These are phyloP conservation scores for Porodaedalea pini DNA, from an alignment of 1,284 basidiomycete genomes.

Conservation along the genomic window DNA sequence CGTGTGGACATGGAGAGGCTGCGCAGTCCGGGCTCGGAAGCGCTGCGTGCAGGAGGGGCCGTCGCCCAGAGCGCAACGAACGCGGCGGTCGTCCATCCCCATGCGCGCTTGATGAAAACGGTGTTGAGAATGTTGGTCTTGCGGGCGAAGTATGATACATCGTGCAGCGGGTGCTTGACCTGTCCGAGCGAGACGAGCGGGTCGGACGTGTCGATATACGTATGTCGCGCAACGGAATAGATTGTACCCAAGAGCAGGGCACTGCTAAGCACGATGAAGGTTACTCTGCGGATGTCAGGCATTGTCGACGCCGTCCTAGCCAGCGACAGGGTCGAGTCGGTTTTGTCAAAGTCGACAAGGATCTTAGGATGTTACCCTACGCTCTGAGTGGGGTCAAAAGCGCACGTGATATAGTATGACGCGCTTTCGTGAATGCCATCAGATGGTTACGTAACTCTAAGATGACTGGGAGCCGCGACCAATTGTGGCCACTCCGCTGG, in stretches of 20 bases:
- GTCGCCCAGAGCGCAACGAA: constrained; percentile 62
- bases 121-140: constrained; percentile 83
- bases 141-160: constrained; percentile 74
- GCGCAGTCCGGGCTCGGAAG: not conserved
- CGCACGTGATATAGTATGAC: not conserved
- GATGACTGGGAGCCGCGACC: not conserved
- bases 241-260: constrained; percentile 48
- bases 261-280: constrained; percentile 32
- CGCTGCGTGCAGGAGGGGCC: constrained; percentile 36
- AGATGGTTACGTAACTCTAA: not conserved
- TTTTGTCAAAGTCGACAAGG: not conserved
- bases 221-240: constrained; percentile 49
- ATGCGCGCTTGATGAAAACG: constrained; percentile 86
- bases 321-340: not conserved
- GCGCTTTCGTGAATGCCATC: not conserved
- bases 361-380: not conserved
- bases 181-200: constrained; percentile 52
- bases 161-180: constrained; percentile 62
- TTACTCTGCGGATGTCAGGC: constrained; percentile 25
- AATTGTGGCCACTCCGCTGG: not conserved
- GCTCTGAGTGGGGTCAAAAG: not conserved
- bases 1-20: constrained; percentile 26
- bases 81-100: constrained; percentile 83
- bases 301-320: constrained; percentile 11
- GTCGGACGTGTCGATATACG: constrained; percentile 68